These are phyloP conservation scores for Silene vulgaris DNA, from an alignment of 179 eudicot genomes.

Conservation along the genomic window DNA sequence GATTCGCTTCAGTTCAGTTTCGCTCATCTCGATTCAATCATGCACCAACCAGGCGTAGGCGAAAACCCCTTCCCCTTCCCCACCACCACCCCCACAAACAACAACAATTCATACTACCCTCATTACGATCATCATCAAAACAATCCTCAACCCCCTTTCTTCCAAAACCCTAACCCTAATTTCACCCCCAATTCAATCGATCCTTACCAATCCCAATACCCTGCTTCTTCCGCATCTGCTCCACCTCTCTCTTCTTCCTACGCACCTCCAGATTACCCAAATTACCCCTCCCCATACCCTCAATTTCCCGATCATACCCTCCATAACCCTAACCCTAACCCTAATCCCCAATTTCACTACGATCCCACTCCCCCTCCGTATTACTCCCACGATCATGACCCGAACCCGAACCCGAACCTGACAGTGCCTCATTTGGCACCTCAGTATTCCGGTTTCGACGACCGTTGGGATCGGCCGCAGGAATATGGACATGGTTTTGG, in stretches of 20 bases:
- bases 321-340: constrained; percentile 23
- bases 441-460: constrained; percentile 30
- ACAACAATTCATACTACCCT: not conserved
- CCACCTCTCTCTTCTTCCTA: constrained; percentile 50
- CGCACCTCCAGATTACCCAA: constrained; percentile 39
- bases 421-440: constrained; percentile 22
- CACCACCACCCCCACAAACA: not conserved
- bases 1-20: not conserved
- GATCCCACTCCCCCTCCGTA: constrained; percentile 34
- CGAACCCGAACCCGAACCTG: constrained; percentile 7
- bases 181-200: constrained; percentile 31
- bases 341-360: constrained; percentile 31
- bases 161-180: constrained; percentile 40
- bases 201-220: constrained; percentile 31
- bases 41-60: constrained; percentile 17
- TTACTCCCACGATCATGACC: constrained; percentile 33
- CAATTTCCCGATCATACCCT: constrained; percentile 39
- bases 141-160: not conserved
- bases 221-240: constrained; percentile 55
- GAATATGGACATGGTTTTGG: constrained; percentile 19
- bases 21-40: not conserved
- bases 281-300: constrained; percentile 31
- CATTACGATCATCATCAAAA: not conserved
- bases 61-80: not conserved
- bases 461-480: constrained; percentile 31